Percentiles rank a stretch among this genome's conserved stretches.
These are phyloP conservation scores for Fonsecaea erecta DNA, from an alignment of 2,329 filamentous ascomycete genomes.

Conservation along the genomic window DNA sequence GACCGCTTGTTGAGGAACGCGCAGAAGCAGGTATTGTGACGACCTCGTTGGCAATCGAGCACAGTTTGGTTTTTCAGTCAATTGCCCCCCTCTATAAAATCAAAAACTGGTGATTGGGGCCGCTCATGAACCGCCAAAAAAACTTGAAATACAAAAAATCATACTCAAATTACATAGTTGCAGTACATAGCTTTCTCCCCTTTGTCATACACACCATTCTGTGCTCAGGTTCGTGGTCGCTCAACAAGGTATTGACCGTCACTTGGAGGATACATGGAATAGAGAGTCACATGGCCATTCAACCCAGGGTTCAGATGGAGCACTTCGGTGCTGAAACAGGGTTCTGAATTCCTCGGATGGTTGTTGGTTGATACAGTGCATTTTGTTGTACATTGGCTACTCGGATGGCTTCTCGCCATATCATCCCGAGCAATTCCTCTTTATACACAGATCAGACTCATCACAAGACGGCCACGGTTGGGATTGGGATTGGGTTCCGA, in stretches of 20 bases:
- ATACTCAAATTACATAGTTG: constrained; percentile 25
- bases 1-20: constrained; percentile 10
- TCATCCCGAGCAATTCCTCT: no score
- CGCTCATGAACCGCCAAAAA: constrained; percentile 27
- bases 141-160: constrained; percentile 28
- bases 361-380: neutral
- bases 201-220: neutral
- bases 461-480: no score
- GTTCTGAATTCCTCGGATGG: constrained; percentile 13
- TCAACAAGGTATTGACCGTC: constrained; percentile 1
- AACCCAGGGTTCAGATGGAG: constrained; percentile 11
- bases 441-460: no score
- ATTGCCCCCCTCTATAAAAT: neutral
- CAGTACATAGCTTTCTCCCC: constrained; percentile 7
- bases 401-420: no score
- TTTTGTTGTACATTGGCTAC: neutral
- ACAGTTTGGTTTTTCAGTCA: constrained; percentile 9
- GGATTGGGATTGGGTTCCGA: no score
- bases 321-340: constrained; percentile 9
- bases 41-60: constrained; percentile 12
- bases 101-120: constrained; percentile 21
- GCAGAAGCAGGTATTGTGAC: constrained; percentile 21
- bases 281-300: neutral
- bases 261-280: constrained; percentile 8
- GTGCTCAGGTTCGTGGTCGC: constrained; percentile 17